Evolutionary conservation across 2,329 filamentous ascomycete genomes (phyloP).

Genomic region (Pyrenochaeta sp.): DNA sequence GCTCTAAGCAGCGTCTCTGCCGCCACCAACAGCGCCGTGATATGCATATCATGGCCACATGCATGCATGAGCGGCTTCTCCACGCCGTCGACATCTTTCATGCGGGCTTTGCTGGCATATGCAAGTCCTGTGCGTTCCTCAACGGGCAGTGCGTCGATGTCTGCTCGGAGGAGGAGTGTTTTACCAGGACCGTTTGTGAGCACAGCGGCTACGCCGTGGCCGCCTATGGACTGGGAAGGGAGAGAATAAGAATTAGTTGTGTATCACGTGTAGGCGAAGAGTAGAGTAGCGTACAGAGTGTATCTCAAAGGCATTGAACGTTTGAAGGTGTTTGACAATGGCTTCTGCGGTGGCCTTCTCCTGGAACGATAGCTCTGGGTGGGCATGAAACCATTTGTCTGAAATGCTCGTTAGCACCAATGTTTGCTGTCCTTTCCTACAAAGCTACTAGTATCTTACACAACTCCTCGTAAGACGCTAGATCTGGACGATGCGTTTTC

Average conservation of each 20-base stretch:
- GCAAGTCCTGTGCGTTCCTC: conserved; percentile 63
- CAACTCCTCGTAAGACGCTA: conserved; percentile 42
- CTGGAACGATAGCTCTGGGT: conserved; percentile 49
- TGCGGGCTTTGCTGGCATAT: conserved; percentile 63
- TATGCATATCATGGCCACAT: conserved; percentile 71
- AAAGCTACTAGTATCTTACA: conserved; percentile 24
- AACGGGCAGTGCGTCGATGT: conserved; percentile 70
- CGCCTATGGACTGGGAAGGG: conserved; percentile 58
- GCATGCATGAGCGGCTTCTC: conserved; percentile 71
- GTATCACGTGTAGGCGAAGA: too few relatives aligned
- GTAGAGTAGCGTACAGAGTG: conserved; percentile 33
- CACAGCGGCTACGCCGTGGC: conserved; percentile 66
- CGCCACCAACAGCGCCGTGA: conserved; percentile 65
- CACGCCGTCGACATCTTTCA: conserved; percentile 56
- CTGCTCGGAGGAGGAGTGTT: conserved; percentile 67
- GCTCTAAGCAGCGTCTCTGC: conserved; percentile 59
- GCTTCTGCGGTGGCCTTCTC: conserved; percentile 42
- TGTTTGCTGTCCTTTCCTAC: neutral
- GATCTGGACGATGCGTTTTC: conserved; percentile 31
- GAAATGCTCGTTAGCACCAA: neutral
- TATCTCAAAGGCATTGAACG: conserved; percentile 53
- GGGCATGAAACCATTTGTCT: conserved; percentile 47
- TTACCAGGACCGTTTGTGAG: conserved; percentile 64
- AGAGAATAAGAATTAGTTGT: too few relatives aligned
- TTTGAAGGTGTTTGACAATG: conserved; percentile 38